These are phyloP conservation scores for Nosema muscidifuracis DNA, from an alignment of 371 early-diverging fungal species.

Conservation along the genomic window DNA sequence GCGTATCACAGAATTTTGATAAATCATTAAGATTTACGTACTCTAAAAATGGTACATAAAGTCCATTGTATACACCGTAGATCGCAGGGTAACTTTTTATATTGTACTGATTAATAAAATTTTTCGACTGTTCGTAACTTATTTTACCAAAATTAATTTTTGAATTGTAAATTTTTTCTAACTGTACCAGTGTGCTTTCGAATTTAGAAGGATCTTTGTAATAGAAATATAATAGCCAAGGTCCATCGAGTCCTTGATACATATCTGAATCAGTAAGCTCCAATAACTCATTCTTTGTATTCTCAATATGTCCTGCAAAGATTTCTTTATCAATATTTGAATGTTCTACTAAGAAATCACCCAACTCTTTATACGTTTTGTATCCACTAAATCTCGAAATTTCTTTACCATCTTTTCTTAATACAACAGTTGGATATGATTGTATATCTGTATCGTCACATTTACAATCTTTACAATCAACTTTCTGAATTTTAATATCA, in stretches of 20 bases:
- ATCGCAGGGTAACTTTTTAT: slow-evolving; percentile 60
- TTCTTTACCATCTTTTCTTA: slow-evolving; percentile 51
- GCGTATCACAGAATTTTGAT: slow-evolving; percentile 49
- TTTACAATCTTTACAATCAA: slow-evolving; percentile 59
- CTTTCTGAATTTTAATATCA: slow-evolving; percentile 43
- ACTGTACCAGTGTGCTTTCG: slow-evolving; percentile 41
- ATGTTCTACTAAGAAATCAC: slow-evolving; percentile 36
- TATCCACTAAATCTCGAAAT: slow-evolving; percentile 41
- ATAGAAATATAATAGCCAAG: slow-evolving; percentile 63
- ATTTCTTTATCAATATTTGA: slow-evolving; percentile 34
- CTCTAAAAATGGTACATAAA: slow-evolving; percentile 54
- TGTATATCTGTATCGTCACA: slow-evolving; percentile 45
- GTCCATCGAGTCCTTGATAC: slow-evolving; percentile 61
- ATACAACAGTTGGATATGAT: slow-evolving; percentile 58
- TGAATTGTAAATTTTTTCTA: slow-evolving; percentile 51
- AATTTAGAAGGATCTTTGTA: slow-evolving; percentile 41
- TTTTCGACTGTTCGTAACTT: slow-evolving; percentile 45
- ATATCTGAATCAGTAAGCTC: slow-evolving; percentile 57
- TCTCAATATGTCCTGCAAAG: slow-evolving; percentile 31
- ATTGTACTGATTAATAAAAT: slow-evolving; percentile 54
- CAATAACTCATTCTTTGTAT: slow-evolving; percentile 33
- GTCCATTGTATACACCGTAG: slow-evolving; percentile 60
- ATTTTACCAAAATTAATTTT: slow-evolving; percentile 62
- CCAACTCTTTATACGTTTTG: slow-evolving; percentile 32
- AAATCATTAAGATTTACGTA: slow-evolving; percentile 23